Conservation (phyloP, 139 green algal genomes). For the Tetratostichococcus sp. region DNA sequence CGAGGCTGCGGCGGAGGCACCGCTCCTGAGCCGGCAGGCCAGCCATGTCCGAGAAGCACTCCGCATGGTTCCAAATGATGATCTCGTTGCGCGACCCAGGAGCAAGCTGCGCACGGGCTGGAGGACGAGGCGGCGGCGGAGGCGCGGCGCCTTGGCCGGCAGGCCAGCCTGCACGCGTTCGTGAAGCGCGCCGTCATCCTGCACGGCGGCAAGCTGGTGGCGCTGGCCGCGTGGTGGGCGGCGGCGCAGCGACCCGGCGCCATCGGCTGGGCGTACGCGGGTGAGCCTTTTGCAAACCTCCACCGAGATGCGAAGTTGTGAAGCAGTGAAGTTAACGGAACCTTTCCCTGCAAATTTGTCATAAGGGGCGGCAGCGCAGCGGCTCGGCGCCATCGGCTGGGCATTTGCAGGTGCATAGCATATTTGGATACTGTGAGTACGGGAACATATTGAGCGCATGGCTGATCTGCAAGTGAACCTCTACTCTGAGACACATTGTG, state of each 20-base stretch:
- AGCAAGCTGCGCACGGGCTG: not conserved
- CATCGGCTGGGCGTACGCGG: conserved; percentile 24
- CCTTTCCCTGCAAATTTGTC: no score
- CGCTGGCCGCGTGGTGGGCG: conserved; percentile 25
- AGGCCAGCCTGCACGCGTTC: conserved; percentile 15
- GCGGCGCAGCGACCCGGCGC: conserved; percentile 31
- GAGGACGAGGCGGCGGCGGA: not conserved
- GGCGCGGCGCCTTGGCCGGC: conserved; percentile 2
- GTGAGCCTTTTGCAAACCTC: no score
- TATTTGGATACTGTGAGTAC: no score
- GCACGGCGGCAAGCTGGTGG: conserved; percentile 33
- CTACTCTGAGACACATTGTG: no score
- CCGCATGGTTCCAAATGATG: no score
- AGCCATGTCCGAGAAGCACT: no score
- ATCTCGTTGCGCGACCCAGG: conserved; percentile 9
- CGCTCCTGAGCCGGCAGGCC: no score
- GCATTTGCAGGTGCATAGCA: conserved; percentile 15
- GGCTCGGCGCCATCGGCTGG: conserved; percentile 28
- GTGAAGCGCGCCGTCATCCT: conserved; percentile 31
- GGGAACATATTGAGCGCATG: no score
- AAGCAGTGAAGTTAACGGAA: no score
- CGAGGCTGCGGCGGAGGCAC: no score
- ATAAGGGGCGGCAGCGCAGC: conserved; percentile 35
- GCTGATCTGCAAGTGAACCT: no score
- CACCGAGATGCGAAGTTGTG: no score